phyloP scores from a whole-genome alignment of 768 basidiomycete species.

The Amanita muscaria region DNA sequence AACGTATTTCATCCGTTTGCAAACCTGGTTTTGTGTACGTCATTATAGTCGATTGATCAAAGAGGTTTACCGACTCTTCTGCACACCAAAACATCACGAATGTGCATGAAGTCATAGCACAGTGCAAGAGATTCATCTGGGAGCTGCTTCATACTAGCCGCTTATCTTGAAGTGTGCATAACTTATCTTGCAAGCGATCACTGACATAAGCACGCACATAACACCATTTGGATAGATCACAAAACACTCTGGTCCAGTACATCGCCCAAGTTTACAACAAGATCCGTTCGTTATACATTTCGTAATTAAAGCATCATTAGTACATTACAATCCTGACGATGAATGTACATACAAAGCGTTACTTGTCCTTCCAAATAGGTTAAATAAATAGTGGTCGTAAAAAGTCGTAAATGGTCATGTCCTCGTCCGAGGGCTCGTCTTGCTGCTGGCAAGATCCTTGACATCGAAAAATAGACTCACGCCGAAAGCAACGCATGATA shows the following conservation, averaged over 20 bases:
- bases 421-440: conserved; percentile 52
- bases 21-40: background rate
- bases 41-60: background rate
- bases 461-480: conserved; percentile 55
- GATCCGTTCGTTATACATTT: background rate
- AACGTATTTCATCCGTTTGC: background rate
- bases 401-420: conserved; percentile 3
- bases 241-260: too few relatives aligned
- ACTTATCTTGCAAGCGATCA: too few relatives aligned
- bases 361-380: background rate
- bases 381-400: background rate
- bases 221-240: too few relatives aligned
- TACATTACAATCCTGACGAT: background rate
- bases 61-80: background rate
- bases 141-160: conserved; percentile 4
- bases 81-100: background rate
- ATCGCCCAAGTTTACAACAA: too few relatives aligned
- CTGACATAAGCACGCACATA: too few relatives aligned
- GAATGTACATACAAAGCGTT: conserved; percentile 2
- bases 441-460: conserved; percentile 55
- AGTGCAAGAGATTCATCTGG: background rate
- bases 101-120: background rate
- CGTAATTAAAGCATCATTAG: conserved; percentile 3
- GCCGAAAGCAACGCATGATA: conserved; percentile 47
- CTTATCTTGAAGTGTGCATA: background rate